These are phyloP conservation scores for Fusarium solani-melongenae DNA, from an alignment of 2,329 filamentous ascomycete species.

Conservation along the genomic window DNA sequence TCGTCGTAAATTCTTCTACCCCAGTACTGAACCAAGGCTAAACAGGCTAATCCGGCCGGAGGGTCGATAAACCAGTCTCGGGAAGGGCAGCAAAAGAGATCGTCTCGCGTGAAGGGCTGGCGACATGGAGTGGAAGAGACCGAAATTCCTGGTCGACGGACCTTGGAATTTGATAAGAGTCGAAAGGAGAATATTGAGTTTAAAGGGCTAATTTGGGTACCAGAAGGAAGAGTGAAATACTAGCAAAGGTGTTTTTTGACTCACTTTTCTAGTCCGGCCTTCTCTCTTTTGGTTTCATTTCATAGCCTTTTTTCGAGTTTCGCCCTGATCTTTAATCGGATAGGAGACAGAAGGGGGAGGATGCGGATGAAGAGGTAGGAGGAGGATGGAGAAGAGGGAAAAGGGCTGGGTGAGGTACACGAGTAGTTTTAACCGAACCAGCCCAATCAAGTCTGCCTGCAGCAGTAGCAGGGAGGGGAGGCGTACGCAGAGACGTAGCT, in stretches of 20 bases:
- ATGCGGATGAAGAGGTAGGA: slow-evolving; percentile 61
- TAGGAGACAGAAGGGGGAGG: slow-evolving; percentile 50
- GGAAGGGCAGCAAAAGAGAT: slow-evolving; percentile 51
- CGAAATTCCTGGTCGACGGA: slow-evolving; percentile 56
- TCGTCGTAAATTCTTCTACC: slow-evolving; percentile 20
- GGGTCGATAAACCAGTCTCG: slow-evolving; percentile 41
- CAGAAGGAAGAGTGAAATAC: slow-evolving; percentile 50
- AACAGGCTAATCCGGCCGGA: slow-evolving; percentile 23
- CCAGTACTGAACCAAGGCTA: slow-evolving; percentile 33
- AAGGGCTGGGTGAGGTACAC: slow-evolving; percentile 63
- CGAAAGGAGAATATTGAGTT: slow-evolving; percentile 34
- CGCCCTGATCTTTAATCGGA: slow-evolving; percentile 43
- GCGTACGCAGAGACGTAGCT: slow-evolving; percentile 8
- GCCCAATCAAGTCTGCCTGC: slow-evolving; percentile 12
- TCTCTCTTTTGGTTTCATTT: slow-evolving; percentile 38
- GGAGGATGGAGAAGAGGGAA: slow-evolving; percentile 64
- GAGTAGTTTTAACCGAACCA: slow-evolving; percentile 51
- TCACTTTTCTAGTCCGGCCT: slow-evolving; percentile 44
- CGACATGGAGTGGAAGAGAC: slow-evolving; percentile 40
- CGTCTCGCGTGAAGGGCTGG: slow-evolving; percentile 41
- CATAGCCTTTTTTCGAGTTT: slow-evolving; percentile 38
- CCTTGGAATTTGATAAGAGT: slow-evolving; percentile 54
- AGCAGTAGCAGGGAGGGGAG: slow-evolving; percentile 8
- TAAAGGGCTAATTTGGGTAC: slow-evolving; percentile 5
- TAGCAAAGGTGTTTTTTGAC: slow-evolving; percentile 52